A percentile compares a stretch with the other conserved stretches of the same genome.
These are phyloP conservation scores for Xylariaceae sp. DNA, from an alignment of 2,329 filamentous ascomycete species.

Conservation along the genomic window DNA sequence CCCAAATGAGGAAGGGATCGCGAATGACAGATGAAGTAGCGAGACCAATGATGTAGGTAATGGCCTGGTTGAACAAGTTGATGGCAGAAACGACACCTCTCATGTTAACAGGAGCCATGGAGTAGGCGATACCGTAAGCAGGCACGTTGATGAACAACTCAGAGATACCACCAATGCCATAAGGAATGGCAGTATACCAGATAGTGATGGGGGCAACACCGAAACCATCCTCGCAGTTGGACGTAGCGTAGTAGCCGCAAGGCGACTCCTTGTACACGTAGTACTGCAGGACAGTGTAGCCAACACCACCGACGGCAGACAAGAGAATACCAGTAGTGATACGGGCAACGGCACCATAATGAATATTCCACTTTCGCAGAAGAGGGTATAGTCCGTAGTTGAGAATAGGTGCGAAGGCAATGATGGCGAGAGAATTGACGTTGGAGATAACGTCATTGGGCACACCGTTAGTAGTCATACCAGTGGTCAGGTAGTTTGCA, in stretches of 20 bases:
- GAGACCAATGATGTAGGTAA: conserved; percentile 44
- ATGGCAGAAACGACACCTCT: conserved; percentile 47
- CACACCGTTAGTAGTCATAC: conserved; percentile 45
- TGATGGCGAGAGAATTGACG: conserved; percentile 49
- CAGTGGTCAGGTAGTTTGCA: conserved; percentile 44
- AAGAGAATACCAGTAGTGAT: conserved; percentile 49
- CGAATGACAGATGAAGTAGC: conserved; percentile 42
- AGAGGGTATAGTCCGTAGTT: conserved; percentile 46
- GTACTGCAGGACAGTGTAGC: conserved; percentile 40
- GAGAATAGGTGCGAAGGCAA: conserved; percentile 42
- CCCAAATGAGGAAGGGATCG: conserved; percentile 48
- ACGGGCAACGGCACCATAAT: conserved; percentile 45
- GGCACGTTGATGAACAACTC: conserved; percentile 51
- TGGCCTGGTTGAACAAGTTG: conserved; percentile 44
- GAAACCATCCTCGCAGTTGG: conserved; percentile 31
- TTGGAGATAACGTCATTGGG: conserved; percentile 49
- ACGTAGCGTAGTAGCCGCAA: conserved; percentile 39
- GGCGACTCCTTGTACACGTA: conserved; percentile 41
- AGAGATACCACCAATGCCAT: conserved; percentile 47
- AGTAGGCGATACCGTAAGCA: conserved; percentile 50
- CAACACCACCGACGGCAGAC: conserved; percentile 43
- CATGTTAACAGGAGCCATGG: conserved; percentile 49
- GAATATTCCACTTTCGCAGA: conserved; percentile 38
- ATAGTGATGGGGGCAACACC: conserved; percentile 44
- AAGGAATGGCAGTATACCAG: conserved; percentile 55